Evolutionary conservation across 1,284 basidiomycete genomes (phyloP), one percentile per base, ranked within the genome.

Genomic region (Ceratobasidium sp.): DNA sequence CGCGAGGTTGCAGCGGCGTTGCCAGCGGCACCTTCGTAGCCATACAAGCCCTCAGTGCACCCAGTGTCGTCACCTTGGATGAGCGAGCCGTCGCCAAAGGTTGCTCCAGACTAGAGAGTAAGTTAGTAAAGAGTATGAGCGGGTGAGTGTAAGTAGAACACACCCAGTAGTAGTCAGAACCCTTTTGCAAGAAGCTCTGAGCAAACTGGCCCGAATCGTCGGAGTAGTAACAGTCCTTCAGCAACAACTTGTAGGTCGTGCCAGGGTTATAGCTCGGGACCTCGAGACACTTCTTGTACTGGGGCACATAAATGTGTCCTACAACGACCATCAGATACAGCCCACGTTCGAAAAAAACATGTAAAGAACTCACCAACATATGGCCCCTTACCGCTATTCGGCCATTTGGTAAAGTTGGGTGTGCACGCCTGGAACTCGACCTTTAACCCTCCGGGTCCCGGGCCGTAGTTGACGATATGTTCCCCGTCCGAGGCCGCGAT

Each of bases 131-230:
- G 33, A 50, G n/a, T 38, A 20, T 9, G 33, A 38, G 13, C n/a
- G n/a, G 20, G 26, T 5, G 20, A 52, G 3, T 38, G 20, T 40
- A 28, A 56, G 3, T 38, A 52, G 10, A 38, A 75, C 73, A 6
- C n/a, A 75, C 73, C 73, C 73, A 75, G 42, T 75, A 75, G 62
- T 75, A 75, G 3, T 75, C 28, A 2, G 73, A 75, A 10, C 73
- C 73, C 73, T 75, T 75, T 40, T 75, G 46, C 61, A 75, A 54
- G 62, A 75, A 75, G 50, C 23, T 65, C 44, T 75, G 62, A 20
- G 73, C 46, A 56, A 75, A 75, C 38, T 75, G 73, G 48, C 73
- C 73, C 46, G 73, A 75, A 28, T 75, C 73, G 50, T 75, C 50
- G 17, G 62, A 65, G 38, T 40, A 75, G 61, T 64, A 75, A 50